Evolutionary conservation across 148 eudicot genomes (phyloP), one percentile per base, ranked within the genome.

Genomic region (Spergularia marina): DNA sequence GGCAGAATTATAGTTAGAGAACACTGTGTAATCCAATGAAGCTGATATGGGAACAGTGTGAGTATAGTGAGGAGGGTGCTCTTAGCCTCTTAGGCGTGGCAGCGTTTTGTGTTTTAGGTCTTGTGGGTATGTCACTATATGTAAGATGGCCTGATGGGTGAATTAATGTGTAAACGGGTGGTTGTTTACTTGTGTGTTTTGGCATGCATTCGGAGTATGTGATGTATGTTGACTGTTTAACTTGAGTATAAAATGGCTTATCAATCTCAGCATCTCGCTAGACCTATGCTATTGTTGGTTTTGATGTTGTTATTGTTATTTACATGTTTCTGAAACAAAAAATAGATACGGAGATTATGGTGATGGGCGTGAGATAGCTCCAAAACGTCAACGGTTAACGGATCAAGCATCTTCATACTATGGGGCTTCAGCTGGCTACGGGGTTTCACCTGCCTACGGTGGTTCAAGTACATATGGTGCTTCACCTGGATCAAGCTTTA

Each of bases 281-380:
- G 36, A 51, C 20, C 40, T 53, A 49, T 17, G 39, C 36, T 36
- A 61, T 6, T 6, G 21, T 52, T 78, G 68, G 58, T 59, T 64
- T 52, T 62, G 6, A 58, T 77, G 61, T 30, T 30, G 69, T 12
- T 70, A 20, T 75, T 57, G 49, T 76, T 47, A 73, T 55, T 66
- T 23, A 21, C 61, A 30, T 20, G 53, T 30, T 30, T 30, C 36
- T 77, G 53, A 70, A 71, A 67, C 58, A 40, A 4, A 74, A 52
- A 81, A 80, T 64, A 85, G 90, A 77, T 90, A 90, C 76, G 79
- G 83, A 49, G 93, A 89, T 79, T 74, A 81, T 75, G 86, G 86
- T 8, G 97, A 94, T 82, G 93, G 91, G 25, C 89, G 90, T 56
- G 96, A 94, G 79, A 86, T 90, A 87, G 91, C 84, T 65, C 82